Evolutionary conservation across 305 asterid genomes (phyloP), one percentile per base, ranked within the genome.

Genomic region (Fraxinus nigra): DNA sequence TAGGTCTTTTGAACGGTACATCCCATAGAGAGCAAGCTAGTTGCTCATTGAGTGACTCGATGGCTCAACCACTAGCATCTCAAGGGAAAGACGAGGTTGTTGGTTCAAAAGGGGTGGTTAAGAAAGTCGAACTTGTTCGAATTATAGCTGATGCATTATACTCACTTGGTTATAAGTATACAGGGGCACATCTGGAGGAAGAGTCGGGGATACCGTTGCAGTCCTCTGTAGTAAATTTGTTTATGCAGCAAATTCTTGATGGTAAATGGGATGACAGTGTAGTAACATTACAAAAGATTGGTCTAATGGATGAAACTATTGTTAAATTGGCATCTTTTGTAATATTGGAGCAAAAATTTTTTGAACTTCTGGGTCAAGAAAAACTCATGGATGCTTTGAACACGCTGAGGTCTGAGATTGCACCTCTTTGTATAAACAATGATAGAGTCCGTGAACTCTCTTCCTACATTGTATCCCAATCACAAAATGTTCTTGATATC

Each of bases 241-340:
- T 95, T 86, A 87, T 86, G 91, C 92, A 86, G 87, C 97, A 91
- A 80, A 89, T 95, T 87, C 92, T 88, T 82, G 94, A 92, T 84
- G 98, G 98, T 80, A 87, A 89, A 85, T 95, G 98, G 98, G 97
- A 92, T 82, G 98, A 90, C 83, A 88, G 98, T 85, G 88, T 95
- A 54, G 78, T 85, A 24, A 85, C 89, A 72, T 88, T 95, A 65
- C 88, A 75, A 83, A 83, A 90, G 82, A 83, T 95, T 81, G 92
- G 87, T 77, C 83, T 86, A 80, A 83, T 74, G 80, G 98, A 93
- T 85, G 97, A 90, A 85, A 74, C 81, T 43, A 81, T 88, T 48
- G 63, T 89, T 67, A 91, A 95, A 86, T 79, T 85, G 89, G 98
- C 97, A 84, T 95, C 98, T 79, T 92, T 91, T 85, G 86, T 87